phyloP scores from a whole-genome alignment of 257 asterid species.

The Buddleja alternifolia region DNA sequence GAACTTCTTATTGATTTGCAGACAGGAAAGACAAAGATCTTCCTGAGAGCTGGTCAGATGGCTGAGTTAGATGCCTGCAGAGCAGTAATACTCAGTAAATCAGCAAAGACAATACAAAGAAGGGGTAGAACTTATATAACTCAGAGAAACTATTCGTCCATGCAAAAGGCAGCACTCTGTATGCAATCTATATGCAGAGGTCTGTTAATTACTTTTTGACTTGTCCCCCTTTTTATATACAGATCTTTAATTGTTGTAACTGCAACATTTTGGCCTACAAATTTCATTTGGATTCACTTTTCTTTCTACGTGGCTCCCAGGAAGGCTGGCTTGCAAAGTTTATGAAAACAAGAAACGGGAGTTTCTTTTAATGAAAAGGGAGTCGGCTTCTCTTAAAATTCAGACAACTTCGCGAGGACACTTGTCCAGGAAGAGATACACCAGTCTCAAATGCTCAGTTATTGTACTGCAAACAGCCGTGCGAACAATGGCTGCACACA shows the following conservation, averaged over 20 bases:
- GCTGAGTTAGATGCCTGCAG: constrained; percentile 84
- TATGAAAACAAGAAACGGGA: constrained; percentile 55
- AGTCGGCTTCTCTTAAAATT: constrained; percentile 73
- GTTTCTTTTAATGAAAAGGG: constrained; percentile 47
- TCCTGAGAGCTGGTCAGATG: constrained; percentile 92
- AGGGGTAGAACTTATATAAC: constrained; percentile 64
- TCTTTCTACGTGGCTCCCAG: constrained; percentile 39
- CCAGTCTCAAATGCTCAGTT: constrained; percentile 46
- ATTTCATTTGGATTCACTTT: constrained; percentile 15
- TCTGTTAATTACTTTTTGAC: constrained; percentile 36
- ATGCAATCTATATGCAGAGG: constrained; percentile 88
- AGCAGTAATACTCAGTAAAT: constrained; percentile 58
- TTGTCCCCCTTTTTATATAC: not conserved
- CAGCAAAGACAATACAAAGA: constrained; percentile 81
- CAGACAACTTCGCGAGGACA: constrained; percentile 80
- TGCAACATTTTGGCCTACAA: not conserved
- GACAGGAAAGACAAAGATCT: constrained; percentile 83
- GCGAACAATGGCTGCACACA: constrained; percentile 68
- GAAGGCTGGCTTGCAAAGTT: constrained; percentile 62
- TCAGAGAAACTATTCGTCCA: constrained; percentile 50
- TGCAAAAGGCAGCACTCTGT: constrained; percentile 61
- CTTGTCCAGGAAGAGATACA: constrained; percentile 59
- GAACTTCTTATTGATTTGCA: constrained; percentile 45
- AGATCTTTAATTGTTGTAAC: not conserved
- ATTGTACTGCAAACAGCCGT: constrained; percentile 63